Evolutionary conservation across 192 early-diverging fungal species (phyloP).

Genomic region (Entomortierella beljakovae): DNA sequence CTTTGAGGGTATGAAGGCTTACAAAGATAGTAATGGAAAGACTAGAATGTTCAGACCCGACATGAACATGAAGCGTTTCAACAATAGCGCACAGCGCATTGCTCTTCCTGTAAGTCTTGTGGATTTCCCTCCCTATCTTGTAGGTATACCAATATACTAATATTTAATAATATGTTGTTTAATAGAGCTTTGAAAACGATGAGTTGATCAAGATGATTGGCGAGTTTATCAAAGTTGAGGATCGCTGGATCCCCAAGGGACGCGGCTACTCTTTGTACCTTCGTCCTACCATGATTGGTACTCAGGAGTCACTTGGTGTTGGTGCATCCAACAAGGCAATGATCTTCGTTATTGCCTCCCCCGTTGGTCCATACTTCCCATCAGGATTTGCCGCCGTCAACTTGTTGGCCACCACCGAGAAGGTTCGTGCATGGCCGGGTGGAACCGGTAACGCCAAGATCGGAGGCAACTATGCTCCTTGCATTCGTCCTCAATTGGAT

Average conservation of each 20-base stretch:
- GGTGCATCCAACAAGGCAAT: conserved; percentile 82
- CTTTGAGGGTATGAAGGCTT: conserved; percentile 95
- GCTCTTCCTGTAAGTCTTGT: conserved; percentile 76
- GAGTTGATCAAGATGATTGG: conserved; percentile 88
- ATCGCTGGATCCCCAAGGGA: conserved; percentile 92
- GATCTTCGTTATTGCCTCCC: conserved; percentile 90
- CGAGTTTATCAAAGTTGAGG: conserved; percentile 82
- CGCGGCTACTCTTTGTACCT: conserved; percentile 94
- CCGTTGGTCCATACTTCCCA: conserved; percentile 96
- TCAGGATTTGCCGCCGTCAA: conserved; percentile 92
- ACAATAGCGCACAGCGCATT: conserved; percentile 80
- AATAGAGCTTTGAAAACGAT: conserved; percentile 74
- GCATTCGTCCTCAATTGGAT: conserved; percentile 83
- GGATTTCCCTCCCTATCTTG: conserved; percentile 1
- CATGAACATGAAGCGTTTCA: conserved; percentile 96
- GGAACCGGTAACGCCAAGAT: conserved; percentile 95
- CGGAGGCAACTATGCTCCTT: conserved; percentile 90
- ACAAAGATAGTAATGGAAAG: conserved; percentile 87
- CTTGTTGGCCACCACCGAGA: conserved; percentile 85
- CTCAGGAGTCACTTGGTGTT: conserved; percentile 87
- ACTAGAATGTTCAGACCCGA: conserved; percentile 96
- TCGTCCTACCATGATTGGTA: conserved; percentile 93
- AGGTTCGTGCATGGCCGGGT: conserved; percentile 94
- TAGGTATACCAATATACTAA: neutral
- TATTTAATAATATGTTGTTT: too few relatives aligned